Percentiles rank a stretch among this genome's conserved stretches.
Evolutionary conservation across 192 early-diverging fungal genomes (phyloP).

Genomic region (Linnemannia hyalina): DNA sequence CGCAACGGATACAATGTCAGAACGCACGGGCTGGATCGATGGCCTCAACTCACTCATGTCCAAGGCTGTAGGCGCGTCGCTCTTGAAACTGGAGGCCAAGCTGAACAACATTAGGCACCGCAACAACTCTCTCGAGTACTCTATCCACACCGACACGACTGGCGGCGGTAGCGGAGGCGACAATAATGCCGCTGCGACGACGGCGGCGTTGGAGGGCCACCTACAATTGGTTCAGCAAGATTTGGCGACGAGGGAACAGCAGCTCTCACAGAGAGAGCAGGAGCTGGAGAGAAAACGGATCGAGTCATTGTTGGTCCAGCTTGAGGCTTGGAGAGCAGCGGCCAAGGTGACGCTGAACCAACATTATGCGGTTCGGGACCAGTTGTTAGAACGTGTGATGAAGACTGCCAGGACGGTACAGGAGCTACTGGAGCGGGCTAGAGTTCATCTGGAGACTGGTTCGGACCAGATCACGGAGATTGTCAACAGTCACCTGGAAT

Average conservation of each 20-base stretch:
- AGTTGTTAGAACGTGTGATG: constrained; percentile 48
- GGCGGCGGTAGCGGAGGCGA: background rate
- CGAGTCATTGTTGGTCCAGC: constrained; percentile 39
- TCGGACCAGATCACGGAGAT: constrained; percentile 46
- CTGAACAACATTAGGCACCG: constrained; percentile 47
- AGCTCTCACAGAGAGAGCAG: constrained; percentile 32
- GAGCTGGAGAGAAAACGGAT: constrained; percentile 45
- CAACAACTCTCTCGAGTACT: constrained; percentile 46
- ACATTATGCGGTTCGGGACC: constrained; percentile 50
- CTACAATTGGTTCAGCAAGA: constrained; percentile 46
- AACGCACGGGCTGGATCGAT: constrained; percentile 64
- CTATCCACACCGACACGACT: background rate
- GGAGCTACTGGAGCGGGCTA: constrained; percentile 39
- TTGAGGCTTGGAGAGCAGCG: constrained; percentile 47
- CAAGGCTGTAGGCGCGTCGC: constrained; percentile 58
- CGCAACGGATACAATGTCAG: constrained; percentile 59
- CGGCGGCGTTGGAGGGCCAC: constrained; percentile 23
- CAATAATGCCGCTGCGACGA: background rate
- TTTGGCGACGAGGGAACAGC: constrained; percentile 33
- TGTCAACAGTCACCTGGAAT: constrained; percentile 43
- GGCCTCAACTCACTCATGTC: constrained; percentile 65
- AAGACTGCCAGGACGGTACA: constrained; percentile 47
- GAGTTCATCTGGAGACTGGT: constrained; percentile 50
- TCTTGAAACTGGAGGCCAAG: constrained; percentile 59
- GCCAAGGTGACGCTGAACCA: constrained; percentile 53